These are phyloP conservation scores for Termitomyces sp. DNA, from an alignment of 768 basidiomycete genomes.

Conservation along the genomic window DNA sequence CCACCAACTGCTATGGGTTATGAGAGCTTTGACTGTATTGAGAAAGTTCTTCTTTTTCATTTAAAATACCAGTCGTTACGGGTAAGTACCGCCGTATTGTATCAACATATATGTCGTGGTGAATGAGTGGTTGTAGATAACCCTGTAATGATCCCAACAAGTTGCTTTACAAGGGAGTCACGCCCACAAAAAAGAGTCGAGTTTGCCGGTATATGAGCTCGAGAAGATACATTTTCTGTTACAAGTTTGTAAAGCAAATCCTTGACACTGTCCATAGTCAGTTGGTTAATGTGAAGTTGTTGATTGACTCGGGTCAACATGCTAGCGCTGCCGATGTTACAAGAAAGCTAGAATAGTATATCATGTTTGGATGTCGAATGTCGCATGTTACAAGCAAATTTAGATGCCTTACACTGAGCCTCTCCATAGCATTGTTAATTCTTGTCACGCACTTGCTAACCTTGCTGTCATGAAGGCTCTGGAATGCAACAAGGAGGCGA, in stretches of 20 bases:
- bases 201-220: slow-evolving; percentile 9
- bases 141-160: slow-evolving; percentile 8
- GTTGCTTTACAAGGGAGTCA: slow-evolving; percentile 15
- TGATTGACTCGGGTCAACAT: not conserved
- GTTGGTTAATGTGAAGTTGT: not conserved
- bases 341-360: not conserved
- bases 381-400: not conserved
- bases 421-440: not conserved
- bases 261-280: not conserved
- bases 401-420: not conserved
- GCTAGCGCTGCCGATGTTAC: not conserved
- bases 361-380: not conserved
- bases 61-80: too few relatives aligned
- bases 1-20: too few relatives aligned
- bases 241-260: not conserved
- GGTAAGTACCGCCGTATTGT: too few relatives aligned
- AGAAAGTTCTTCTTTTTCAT: too few relatives aligned
- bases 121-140: not conserved
- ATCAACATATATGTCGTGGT: not conserved
- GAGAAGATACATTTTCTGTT: not conserved
- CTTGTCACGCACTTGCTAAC: not conserved
- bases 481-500: not conserved
- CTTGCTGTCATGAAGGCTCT: slow-evolving; percentile 1
- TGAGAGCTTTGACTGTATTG: too few relatives aligned
- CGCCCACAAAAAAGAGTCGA: slow-evolving; percentile 18